Conservation (phyloP, 2,329 filamentous ascomycete species). For the Pseudogymnoascus sp. region DNA sequence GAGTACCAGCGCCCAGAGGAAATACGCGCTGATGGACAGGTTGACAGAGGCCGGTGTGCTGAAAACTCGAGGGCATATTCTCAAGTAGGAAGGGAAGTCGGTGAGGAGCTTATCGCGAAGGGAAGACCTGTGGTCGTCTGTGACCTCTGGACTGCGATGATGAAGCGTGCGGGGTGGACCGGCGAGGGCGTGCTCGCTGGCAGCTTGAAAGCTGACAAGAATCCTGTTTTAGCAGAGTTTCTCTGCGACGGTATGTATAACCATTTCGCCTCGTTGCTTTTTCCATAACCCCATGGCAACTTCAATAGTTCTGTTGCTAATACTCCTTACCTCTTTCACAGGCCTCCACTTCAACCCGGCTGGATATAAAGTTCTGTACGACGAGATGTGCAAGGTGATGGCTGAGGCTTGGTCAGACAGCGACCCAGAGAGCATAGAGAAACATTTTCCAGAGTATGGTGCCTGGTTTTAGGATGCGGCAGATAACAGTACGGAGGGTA, state of each 20-base stretch:
- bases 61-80: conserved; percentile 43
- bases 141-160: conserved; percentile 72
- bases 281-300: conserved; percentile 34
- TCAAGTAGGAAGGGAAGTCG: conserved; percentile 55
- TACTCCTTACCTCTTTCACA: conserved; percentile 39
- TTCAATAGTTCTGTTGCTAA: conserved; percentile 29
- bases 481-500: neutral
- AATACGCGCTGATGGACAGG: conserved; percentile 38
- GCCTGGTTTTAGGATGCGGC: neutral
- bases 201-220: neutral
- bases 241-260: conserved; percentile 22
- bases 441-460: neutral
- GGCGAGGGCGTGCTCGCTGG: conserved; percentile 40
- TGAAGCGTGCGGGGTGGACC: conserved; percentile 53
- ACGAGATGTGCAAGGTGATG: conserved; percentile 40
- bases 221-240: neutral
- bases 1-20: conserved; percentile 49
- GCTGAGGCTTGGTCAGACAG: conserved; percentile 34
- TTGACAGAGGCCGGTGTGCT: conserved; percentile 36
- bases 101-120: conserved; percentile 34
- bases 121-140: conserved; percentile 48
- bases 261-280: neutral
- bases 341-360: conserved; percentile 49
- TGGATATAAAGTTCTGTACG: conserved; percentile 45
- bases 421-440: neutral